Evolutionary conservation across 257 asterid species (phyloP).

Genomic region (Solanum tarapatanum): DNA sequence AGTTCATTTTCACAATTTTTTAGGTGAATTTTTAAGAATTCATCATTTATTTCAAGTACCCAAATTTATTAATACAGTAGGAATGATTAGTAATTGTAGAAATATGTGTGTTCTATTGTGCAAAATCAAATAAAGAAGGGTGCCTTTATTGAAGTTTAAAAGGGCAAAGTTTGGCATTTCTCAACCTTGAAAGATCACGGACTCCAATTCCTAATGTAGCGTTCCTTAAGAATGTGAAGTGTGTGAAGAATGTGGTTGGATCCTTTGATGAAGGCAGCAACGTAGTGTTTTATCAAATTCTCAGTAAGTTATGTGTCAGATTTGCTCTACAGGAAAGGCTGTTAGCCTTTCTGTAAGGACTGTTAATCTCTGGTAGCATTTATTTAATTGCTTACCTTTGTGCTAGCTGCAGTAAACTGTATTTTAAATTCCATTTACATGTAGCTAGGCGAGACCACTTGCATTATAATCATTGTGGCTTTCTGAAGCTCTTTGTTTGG

Average conservation of each 20-base stretch:
- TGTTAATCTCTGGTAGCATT: not conserved
- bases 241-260: not conserved
- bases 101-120: not conserved
- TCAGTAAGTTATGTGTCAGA: not conserved
- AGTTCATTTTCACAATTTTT: not conserved
- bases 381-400: not conserved
- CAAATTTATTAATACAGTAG: not conserved
- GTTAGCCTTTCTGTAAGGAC: not conserved
- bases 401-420: not conserved
- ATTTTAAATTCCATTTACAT: not conserved
- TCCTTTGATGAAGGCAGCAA: not conserved
- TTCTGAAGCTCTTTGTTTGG: not conserved
- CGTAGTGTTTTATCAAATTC: not conserved
- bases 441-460: not conserved
- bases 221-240: not conserved
- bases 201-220: not conserved
- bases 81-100: not conserved
- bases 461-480: not conserved
- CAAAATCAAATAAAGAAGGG: not conserved
- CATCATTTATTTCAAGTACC: not conserved
- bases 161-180: not conserved
- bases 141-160: not conserved
- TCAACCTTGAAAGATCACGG: not conserved
- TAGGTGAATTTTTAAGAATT: not conserved
- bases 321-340: not conserved